Evolutionary conservation across 2,329 filamentous ascomycete genomes (phyloP), one percentile per base, ranked within the genome.

Genomic region (Madurella mycetomatis): DNA sequence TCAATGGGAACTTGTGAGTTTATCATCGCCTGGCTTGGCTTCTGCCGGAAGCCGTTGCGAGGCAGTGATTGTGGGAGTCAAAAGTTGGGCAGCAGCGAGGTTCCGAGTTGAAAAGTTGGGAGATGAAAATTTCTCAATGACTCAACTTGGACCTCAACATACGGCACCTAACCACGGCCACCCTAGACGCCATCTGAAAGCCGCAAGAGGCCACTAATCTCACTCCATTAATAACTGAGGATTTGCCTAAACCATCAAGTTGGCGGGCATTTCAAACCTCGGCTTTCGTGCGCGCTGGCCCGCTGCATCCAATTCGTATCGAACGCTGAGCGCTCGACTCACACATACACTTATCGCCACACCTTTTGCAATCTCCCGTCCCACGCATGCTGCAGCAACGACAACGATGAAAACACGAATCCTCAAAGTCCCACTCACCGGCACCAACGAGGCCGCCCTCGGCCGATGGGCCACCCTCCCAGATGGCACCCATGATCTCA

Each of bases 391-490:
- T 40, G 16, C 37, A 44, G 13, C 37, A 50, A 46, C 50, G 47
- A 18, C 52, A 40, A 45, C 44, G 31, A 66, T 66, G 61, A 60
- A 66, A 46, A 66, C 65, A 12, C 57, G 63, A 25, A 64, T 65
- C 41, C 56, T 64, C 51, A 65, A 64, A 53, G 63, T 67, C 5
- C 62, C 60, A 8, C 57, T 53, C 25, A 59, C 56, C 37, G 46
- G 41, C 43, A 48, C 45, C n/a, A 49, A 52, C 4, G 49, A 53
- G 8, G 30, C 46, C 16, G 53, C 40, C 8, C 48, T 64, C 12
- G 62, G 61, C 19, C 51, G 47, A 8, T 64, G 60, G 60, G 58
- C 59, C 15, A 19, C 41, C 15, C 11, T 12, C 1, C 31, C 54
- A 1, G 48, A 54, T 16, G 54, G 52, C 30, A 53, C 16, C 12